These are phyloP conservation scores for Ormosia semicastrata DNA, from an alignment of 306 rosid genomes.

Conservation along the genomic window DNA sequence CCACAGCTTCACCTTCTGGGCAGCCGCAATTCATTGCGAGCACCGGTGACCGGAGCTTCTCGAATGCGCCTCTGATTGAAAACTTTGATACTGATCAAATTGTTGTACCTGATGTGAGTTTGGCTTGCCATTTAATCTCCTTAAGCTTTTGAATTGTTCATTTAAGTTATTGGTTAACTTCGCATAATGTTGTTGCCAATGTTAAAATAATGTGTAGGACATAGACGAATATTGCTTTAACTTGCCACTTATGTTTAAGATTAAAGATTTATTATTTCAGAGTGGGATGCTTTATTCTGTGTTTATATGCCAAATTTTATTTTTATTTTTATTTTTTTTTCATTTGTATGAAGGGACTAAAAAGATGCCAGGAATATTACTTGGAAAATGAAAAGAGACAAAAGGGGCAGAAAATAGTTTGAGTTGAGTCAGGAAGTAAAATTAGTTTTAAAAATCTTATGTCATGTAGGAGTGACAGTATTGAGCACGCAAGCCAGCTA, in stretches of 20 bases:
- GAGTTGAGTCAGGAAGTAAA: not conserved
- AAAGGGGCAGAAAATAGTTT: not conserved
- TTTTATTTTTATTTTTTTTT: too few species aligned
- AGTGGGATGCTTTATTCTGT: not conserved
- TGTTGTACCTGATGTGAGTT: slow-evolving; percentile 92
- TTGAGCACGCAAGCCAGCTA: not conserved
- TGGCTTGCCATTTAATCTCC: not conserved
- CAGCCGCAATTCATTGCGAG: slow-evolving; percentile 86
- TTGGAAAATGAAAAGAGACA: too few species aligned
- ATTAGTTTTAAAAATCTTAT: not conserved
- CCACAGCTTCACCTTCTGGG: slow-evolving; percentile 43
- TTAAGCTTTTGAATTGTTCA: not conserved
- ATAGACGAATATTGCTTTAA: not conserved
- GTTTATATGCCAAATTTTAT: not conserved
- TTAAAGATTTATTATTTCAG: not conserved
- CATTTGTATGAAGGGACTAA: too few species aligned
- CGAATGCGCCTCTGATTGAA: slow-evolving; percentile 75
- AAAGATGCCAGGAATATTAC: not conserved
- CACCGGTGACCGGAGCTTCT: slow-evolving; percentile 61
- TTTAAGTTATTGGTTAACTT: not conserved
- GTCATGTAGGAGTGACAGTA: not conserved
- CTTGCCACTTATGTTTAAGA: not conserved
- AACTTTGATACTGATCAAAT: slow-evolving; percentile 61
- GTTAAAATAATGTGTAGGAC: not conserved
- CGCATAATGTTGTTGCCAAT: not conserved